phyloP scores from a whole-genome alignment of 2,329 filamentous ascomycete species.

The Hymenoscyphus albidus region DNA sequence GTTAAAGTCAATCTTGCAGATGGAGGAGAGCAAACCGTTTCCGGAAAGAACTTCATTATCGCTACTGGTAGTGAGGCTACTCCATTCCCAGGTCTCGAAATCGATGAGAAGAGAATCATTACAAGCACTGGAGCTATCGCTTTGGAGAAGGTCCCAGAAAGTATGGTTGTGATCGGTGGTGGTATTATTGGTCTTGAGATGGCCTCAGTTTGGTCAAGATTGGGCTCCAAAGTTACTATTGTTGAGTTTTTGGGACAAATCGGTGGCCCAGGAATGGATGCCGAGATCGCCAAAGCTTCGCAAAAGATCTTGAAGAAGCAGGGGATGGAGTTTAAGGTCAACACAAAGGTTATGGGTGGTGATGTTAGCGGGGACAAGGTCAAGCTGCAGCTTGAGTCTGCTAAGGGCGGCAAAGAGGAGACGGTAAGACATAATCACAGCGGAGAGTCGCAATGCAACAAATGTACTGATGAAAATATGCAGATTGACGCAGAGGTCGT shows the following conservation, averaged over 20 bases:
- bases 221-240: constrained; percentile 92
- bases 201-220: constrained; percentile 93
- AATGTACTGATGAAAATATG: constrained; percentile 11
- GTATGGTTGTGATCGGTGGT: constrained; percentile 94
- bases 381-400: constrained; percentile 80
- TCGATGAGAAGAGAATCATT: constrained; percentile 96
- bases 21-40: constrained; percentile 81
- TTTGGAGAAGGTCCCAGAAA: constrained; percentile 87
- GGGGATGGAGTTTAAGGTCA: constrained; percentile 96
- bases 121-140: constrained; percentile 94
- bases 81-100: constrained; percentile 90
- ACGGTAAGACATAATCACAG: constrained; percentile 52
- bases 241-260: constrained; percentile 97
- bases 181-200: constrained; percentile 99
- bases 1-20: constrained; percentile 87
- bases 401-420: constrained; percentile 95
- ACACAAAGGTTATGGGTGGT: constrained; percentile 88
- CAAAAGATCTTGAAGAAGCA: constrained; percentile 96
- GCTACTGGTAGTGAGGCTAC: constrained; percentile 94
- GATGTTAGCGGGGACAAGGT: constrained; percentile 75
- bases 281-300: constrained; percentile 82
- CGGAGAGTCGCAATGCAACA: background rate
- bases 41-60: constrained; percentile 96
- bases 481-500: constrained; percentile 93
- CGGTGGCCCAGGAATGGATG: constrained; percentile 95